Percentiles rank a stretch among this genome's conserved stretches.
Evolutionary conservation across 352 stramenopile species (phyloP).

Genomic region (Globisporangium perplexum): DNA sequence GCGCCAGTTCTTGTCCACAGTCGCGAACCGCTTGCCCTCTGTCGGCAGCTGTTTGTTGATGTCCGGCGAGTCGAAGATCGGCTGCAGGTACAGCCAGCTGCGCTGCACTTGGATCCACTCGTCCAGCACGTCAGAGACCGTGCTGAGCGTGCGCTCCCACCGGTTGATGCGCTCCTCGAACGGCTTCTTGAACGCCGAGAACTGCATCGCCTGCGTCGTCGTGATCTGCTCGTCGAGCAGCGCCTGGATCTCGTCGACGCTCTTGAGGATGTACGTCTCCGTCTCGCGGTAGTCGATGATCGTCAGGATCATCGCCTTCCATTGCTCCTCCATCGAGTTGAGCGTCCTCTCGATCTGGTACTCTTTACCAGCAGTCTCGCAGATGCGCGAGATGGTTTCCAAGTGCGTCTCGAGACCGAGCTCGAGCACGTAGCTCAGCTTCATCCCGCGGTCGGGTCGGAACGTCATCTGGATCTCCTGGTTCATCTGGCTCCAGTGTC

Average conservation of each 20-base stretch:
- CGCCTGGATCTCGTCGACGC: conserved; percentile 91
- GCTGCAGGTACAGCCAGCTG: conserved; percentile 95
- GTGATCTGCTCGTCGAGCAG: conserved; percentile 95
- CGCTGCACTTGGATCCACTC: conserved; percentile 94
- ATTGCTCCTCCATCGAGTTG: conserved; percentile 91
- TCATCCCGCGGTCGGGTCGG: conserved; percentile 78
- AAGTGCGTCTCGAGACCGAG: conserved; percentile 85
- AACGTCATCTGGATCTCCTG: conserved; percentile 85
- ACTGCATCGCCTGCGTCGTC: conserved; percentile 94
- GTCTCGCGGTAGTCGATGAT: conserved; percentile 90
- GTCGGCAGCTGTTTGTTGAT: conserved; percentile 95
- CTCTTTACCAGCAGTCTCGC: conserved; percentile 92
- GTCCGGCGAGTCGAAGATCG: conserved; percentile 94
- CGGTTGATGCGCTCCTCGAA: conserved; percentile 92
- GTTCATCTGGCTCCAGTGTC: conserved; percentile 92
- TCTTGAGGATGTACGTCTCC: conserved; percentile 92
- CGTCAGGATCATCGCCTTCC: conserved; percentile 79
- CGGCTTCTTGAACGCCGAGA: conserved; percentile 93
- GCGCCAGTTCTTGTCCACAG: conserved; percentile 95
- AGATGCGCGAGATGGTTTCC: conserved; percentile 88
- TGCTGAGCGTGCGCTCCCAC: conserved; percentile 87
- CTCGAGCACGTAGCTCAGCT: conserved; percentile 75
- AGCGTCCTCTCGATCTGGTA: conserved; percentile 93
- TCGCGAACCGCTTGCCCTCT: conserved; percentile 92
- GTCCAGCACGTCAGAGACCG: conserved; percentile 91